Evolutionary conservation across 805 yeast species (phyloP), one percentile per base, ranked within the genome.

Genomic region (Saturnispora diversa): DNA sequence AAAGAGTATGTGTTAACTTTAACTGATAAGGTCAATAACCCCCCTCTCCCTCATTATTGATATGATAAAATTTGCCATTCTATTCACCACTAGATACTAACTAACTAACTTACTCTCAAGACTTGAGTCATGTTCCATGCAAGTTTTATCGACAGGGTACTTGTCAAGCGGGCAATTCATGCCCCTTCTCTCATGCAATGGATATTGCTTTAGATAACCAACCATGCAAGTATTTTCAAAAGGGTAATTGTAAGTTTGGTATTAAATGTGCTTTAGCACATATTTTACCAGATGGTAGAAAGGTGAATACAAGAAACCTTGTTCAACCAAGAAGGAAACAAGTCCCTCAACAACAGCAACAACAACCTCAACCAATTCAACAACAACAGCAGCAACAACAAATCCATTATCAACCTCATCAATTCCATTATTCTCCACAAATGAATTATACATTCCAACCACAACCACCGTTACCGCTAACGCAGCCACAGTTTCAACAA

Each of bases 201-300:
- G 83, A 80, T 41, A 67, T 72, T 5, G 57, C 69, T n/a, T 62
- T 65, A 26, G 78, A 72, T 36, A 61, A 69, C 34, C 65, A 71
- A 31, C 85, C 88, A 6, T 90, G 98, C 69, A 88, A 87, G 67
- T 90, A 88, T 62, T 90, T 85, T 60, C 92, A 83, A 54, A 84
- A 84, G 63, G 97, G 97, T n/a, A 86, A 87, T 56, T 90, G 98
- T 63, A 87, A 87, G 63, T 90, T 90, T 60, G 98, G 98, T 4
- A 66, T 75, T 38, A 88, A 87, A 54, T 90, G 98, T 66, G 97
- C 96, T 1, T 72, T 90, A 53, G 95, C 94, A 6, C 98, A 90
- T 62, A 72, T 84, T 43, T 63, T 84, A 30, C 94, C 95, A 0
- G 94, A 88, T 53, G 95, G 96, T 1, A 73, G 86, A n/a, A 67